Percentiles rank a stretch among this genome's conserved stretches.
phyloP scores from a whole-genome alignment of 2,329 filamentous ascomycete genomes.

The Exophiala sp. region DNA sequence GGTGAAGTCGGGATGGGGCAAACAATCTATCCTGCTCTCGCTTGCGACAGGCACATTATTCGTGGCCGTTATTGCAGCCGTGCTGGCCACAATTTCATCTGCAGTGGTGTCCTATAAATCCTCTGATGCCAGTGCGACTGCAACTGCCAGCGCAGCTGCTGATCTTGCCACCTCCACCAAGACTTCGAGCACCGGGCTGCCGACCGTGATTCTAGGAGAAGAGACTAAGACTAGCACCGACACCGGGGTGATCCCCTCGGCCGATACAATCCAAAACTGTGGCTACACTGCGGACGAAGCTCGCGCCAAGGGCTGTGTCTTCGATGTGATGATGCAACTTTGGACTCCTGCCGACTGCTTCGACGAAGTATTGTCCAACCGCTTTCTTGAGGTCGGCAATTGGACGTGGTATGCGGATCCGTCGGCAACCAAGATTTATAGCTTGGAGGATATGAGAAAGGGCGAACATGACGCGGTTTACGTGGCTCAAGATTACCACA shows the following conservation, averaged over 20 bases:
- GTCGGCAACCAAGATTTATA: conserved; percentile 9
- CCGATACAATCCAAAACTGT: conserved; percentile 22
- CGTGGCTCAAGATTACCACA: conserved; percentile 27
- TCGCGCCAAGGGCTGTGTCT: conserved; percentile 24
- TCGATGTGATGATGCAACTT: conserved; percentile 30
- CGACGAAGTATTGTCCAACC: conserved; percentile 23
- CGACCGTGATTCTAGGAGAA: conserved; percentile 10
- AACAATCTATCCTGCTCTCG: conserved; percentile 21
- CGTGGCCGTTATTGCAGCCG: conserved; percentile 20
- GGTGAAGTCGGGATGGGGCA: conserved; percentile 21
- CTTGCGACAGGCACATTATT: conserved; percentile 23
- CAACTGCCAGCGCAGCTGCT: neutral
- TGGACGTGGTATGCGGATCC: conserved; percentile 29
- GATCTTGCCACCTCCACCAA: neutral
- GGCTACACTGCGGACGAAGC: conserved; percentile 24
- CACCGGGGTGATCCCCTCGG: neutral
- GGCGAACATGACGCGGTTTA: conserved; percentile 28
- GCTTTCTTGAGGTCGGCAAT: conserved; percentile 26
- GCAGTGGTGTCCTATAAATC: conserved; percentile 16
- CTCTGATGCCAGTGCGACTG: conserved; percentile 7
- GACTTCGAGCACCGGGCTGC: conserved; percentile 1
- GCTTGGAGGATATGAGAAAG: conserved; percentile 24
- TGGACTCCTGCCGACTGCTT: conserved; percentile 27
- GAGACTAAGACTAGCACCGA: conserved; percentile 10
- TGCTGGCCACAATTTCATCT: conserved; percentile 20